Base-by-base conservation (phyloP, 805 yeast species). In the Starmerella bombicola region DNA sequence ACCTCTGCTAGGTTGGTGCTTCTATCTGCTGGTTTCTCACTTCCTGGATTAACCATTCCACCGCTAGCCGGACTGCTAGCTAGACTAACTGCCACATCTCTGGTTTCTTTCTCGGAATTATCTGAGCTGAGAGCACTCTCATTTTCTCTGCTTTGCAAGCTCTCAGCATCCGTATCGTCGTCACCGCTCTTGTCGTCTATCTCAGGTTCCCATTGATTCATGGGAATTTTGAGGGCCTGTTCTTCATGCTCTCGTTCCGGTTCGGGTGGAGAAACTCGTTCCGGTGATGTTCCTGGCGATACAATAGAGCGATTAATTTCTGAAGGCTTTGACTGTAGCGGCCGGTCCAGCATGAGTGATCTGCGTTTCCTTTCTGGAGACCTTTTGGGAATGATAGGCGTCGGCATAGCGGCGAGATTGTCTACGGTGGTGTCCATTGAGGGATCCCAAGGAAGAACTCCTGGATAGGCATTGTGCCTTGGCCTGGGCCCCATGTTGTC, bases 351-450 rank as follows among this genome's bases (percentile, higher is more conserved):
- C 9, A 28, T 23, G 12, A 28, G 13, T 5, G 35, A 39, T 13
- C 37, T 30, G 18, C 45, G 41, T 5, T 5, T 22, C 4, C 46
- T 31, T 16, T 38, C 35, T 8, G 46, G 46, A 9, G 46, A 42
- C 21, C 34, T 15, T 21, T 21, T 23, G 12, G 46, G 46, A n/a
- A 42, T 42, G 16, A 28, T 32, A 8, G 46, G 46, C 7, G 39
- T 35, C 8, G 30, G 35, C 38, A 37, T 35, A 22, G 30, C 26
- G 6, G 33, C 37, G n/a, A 29, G 20, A 17, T 37, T 29, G 19
- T 37, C 45, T 13, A 36, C 7, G 17, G 40, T 32, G 34, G 32
- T 28, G 9, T 29, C 33, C 18, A 24, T n/a, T 6, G 41, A 32
- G 3, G 41, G 41, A 16, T 38, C 41, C 41, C 41, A 38, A 5